Percentiles rank a stretch among this genome's conserved stretches.
phyloP scores from a whole-genome alignment of 805 yeast genomes.

The Candida lessepsii region DNA sequence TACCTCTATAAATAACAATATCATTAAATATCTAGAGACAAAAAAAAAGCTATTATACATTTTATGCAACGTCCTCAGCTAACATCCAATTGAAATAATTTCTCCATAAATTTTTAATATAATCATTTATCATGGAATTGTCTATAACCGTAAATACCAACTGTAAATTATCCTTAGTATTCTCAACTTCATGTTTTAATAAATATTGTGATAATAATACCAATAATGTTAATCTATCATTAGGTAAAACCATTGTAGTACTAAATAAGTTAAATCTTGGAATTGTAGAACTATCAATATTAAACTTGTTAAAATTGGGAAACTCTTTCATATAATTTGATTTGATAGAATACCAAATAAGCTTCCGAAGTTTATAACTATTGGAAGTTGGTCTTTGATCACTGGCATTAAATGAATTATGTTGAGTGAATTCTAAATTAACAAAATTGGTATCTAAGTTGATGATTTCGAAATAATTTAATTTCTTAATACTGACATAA shows the following conservation, averaged over 20 bases:
- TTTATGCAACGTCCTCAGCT: background rate
- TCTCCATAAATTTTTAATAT: conserved; percentile 22
- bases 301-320: conserved; percentile 9
- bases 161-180: background rate
- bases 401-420: background rate
- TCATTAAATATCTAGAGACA: background rate
- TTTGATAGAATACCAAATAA: conserved; percentile 32
- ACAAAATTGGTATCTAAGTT: conserved; percentile 21
- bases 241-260: conserved; percentile 11
- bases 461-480: conserved; percentile 25
- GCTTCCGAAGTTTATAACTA: conserved; percentile 26
- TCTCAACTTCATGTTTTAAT: conserved; percentile 9
- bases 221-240: conserved; percentile 14
- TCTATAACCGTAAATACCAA: conserved; percentile 20
- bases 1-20: too few species aligned
- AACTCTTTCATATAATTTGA: conserved; percentile 18
- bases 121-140: conserved; percentile 19
- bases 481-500: conserved; percentile 8
- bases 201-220: conserved; percentile 23
- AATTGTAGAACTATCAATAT: background rate
- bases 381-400: conserved; percentile 16
- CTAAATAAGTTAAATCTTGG: conserved; percentile 4
- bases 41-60: background rate
- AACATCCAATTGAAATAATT: conserved; percentile 18
- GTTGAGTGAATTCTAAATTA: conserved; percentile 23